phyloP scores from a whole-genome alignment of 371 early-diverging fungal species.

The Sanchytrium tribonematis region DNA sequence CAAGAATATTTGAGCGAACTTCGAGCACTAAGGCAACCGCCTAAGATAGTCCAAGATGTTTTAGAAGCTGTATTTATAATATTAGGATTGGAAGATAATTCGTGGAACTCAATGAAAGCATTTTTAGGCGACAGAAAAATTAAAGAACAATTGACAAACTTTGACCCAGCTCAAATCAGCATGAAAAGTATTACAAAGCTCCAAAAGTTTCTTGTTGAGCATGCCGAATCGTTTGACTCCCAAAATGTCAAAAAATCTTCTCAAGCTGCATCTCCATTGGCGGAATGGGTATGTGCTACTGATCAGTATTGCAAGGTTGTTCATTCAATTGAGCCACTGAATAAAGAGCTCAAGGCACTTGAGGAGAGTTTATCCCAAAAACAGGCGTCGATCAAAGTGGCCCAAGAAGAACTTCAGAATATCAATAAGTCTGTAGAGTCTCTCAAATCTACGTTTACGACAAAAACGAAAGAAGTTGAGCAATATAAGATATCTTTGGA shows the following conservation, averaged over 20 bases:
- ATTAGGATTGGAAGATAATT: constrained; percentile 24
- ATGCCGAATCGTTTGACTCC: constrained; percentile 24
- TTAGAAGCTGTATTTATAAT: constrained; percentile 25
- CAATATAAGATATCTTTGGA: no score
- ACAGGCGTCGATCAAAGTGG: constrained; percentile 9
- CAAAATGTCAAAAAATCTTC: constrained; percentile 12
- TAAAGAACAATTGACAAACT: constrained; percentile 28
- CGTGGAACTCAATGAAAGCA: constrained; percentile 28
- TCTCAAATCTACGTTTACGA: constrained; percentile 17
- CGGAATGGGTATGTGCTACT: constrained; percentile 26
- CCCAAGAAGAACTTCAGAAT: constrained; percentile 12
- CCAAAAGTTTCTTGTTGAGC: constrained; percentile 13
- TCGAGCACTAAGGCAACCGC: constrained; percentile 25
- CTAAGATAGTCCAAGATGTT: constrained; percentile 25
- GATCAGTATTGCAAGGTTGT: constrained; percentile 19
- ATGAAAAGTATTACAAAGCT: constrained; percentile 16
- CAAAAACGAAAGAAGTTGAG: constrained; percentile 23
- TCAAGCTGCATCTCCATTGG: constrained; percentile 23
- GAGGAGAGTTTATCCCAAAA: constrained; percentile 16
- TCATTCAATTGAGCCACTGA: constrained; percentile 20
- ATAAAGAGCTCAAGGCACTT: constrained; percentile 13
- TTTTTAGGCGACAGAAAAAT: constrained; percentile 24
- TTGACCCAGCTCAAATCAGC: constrained; percentile 18
- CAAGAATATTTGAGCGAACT: constrained; percentile 24
- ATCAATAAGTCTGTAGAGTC: constrained; percentile 18